A percentile compares a stretch with the other conserved stretches of the same genome.
Evolutionary conservation across 2,329 filamentous ascomycete genomes (phyloP).

Genomic region (Penicillium expansum): DNA sequence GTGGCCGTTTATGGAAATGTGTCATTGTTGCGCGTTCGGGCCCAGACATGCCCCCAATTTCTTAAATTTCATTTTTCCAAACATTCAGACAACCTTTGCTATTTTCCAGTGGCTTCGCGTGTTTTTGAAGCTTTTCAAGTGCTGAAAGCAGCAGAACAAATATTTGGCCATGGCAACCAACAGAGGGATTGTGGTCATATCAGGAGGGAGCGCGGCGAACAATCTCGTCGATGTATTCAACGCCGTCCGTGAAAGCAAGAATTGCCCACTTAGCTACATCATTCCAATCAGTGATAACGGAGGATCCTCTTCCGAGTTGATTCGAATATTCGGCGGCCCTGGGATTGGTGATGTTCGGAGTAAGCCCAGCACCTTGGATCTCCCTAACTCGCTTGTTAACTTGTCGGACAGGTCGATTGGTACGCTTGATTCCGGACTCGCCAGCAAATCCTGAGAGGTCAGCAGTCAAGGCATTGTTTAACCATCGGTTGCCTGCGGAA

Average conservation of each 20-base stretch:
- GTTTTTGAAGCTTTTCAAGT: too few relatives aligned
- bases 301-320: conserved; percentile 88
- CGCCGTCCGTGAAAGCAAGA: conserved; percentile 60
- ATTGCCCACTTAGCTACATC: conserved; percentile 72
- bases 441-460: conserved; percentile 61
- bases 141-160: neutral
- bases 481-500: conserved; percentile 71
- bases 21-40: conserved; percentile 8
- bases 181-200: conserved; percentile 76
- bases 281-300: conserved; percentile 97
- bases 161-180: conserved; percentile 20
- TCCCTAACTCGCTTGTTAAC: conserved; percentile 7
- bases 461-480: conserved; percentile 81
- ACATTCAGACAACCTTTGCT: neutral
- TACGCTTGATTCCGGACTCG: conserved; percentile 77
- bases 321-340: conserved; percentile 90
- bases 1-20: neutral
- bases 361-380: conserved; percentile 37
- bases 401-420: conserved; percentile 66
- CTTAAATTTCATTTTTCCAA: neutral
- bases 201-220: conserved; percentile 91
- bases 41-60: conserved; percentile 1
- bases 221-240: conserved; percentile 88
- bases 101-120: neutral
- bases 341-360: conserved; percentile 77